Base-by-base conservation (phyloP, 306 rosid genomes). In the Acacia acuminata region DNA sequence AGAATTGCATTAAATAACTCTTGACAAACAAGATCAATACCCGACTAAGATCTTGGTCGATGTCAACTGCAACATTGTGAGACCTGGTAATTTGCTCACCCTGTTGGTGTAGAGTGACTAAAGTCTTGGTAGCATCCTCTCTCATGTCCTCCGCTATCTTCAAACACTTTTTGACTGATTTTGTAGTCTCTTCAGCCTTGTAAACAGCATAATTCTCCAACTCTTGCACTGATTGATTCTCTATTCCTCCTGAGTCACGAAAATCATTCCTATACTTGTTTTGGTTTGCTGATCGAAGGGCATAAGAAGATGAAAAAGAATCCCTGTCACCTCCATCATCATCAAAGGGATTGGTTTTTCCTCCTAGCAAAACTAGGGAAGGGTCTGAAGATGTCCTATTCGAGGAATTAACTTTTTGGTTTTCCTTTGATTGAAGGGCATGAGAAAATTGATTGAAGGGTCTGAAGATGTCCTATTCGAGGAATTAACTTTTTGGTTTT, bases 31-130 rank as follows among this genome's bases (percentile, higher is more conserved):
- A 8, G 80, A 77, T 58, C 55, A 76, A 65, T 90, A 95, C 98
- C 97, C 98, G 92, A 84, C 92, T 93, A 63, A 95, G 94, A 87
- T 95, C 91, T 4, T 92, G 89, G 81, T 95, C 99, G 13, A 93
- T 93, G 79, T 91, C 94, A 7, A 92, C 96, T 51, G 99, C 98
- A 30, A 86, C 91, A 82, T 86, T 17, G 82, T 95, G 99, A 80
- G 92, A 87, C 89, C 96, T 85, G 68, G 92, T 95, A 82, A 95
- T 92, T 89, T 95, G 98, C 80, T 95, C 97, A 22, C 99, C 98
- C 85, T 95, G 99, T 27, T 93, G 96, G 86, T 93, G 97, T 79
- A 95, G 77, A 75, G 81, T 53, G 70, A 88, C 94, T 86, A 95
- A 84, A 84, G 97, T 95, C 82, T 90, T 89, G 77, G 96, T 83